Base-by-base conservation (phyloP, 192 early-diverging fungal genomes). In the Paraglomus occultum region DNA sequence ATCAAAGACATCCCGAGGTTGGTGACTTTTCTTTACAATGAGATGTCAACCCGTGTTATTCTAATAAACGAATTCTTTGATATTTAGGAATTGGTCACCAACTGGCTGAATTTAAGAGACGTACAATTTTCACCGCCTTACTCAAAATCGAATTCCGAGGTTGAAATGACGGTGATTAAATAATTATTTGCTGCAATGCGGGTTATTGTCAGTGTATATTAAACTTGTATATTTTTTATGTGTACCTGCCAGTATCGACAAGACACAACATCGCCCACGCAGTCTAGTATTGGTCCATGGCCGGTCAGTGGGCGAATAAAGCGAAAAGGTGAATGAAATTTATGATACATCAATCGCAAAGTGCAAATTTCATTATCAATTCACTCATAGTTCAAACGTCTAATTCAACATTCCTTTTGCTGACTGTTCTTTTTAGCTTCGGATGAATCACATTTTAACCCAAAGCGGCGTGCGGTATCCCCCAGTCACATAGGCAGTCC, bases 391-490 rank as follows among this genome's bases (percentile, higher is more conserved):
- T 23, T 57, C 9, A 23, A 18, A n/a, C 22, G 15, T 39, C 15
- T 61, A 3, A 12, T 61, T 42, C 11, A 17, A 7, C 8, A 61
- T 61, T 64, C n/a, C n/a, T n/a, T 49, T 48, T 47, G 20, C n/a
- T 3, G 11, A 38, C 1, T 50, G 46, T 48, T 18, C 18, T 4
- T 15, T 42, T 38, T 57, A 69, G 67, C 67, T 20, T 69, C 67
- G 22, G 67, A 69, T 47, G 67, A 69, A 17, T 54, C 67, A 46
- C 57, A 69, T 69, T 69, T 69, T 23, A 69, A 69, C 45, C 67
- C 67, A 15, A 69, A 69, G 57, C 15, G 67, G 57, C 52, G 67
- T 17, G 67, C 67, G 6, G 67, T 69, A 14, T 69, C 67, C 6
- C 67, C 67, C 22, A 69, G 67, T 55, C 50, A 57, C 8, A 54